A percentile compares a stretch with the other conserved stretches of the same genome.
Conservation (phyloP, 768 basidiomycete species). For the Tricholoma furcatifolium region DNA sequence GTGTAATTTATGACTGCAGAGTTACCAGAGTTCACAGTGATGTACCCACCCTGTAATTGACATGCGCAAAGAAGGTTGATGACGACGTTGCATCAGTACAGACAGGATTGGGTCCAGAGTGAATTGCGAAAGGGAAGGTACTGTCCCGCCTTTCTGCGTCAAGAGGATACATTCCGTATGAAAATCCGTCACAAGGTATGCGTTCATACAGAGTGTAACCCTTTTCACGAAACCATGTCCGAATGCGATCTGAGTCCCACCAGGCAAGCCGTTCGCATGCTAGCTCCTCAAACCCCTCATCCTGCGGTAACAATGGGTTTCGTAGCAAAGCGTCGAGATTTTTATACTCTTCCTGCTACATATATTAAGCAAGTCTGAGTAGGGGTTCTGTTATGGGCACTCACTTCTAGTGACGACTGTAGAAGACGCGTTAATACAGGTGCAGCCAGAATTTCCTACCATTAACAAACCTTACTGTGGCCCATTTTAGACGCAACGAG, state of each 20-base stretch:
- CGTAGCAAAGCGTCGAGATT: neutral
- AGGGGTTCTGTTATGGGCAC: too few relatives aligned
- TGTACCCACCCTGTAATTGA: neutral
- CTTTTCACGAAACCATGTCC: neutral
- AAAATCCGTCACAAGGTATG: neutral
- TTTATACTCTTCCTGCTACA: too few relatives aligned
- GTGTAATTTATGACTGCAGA: too few relatives aligned
- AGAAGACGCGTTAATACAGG: too few relatives aligned
- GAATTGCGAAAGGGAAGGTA: neutral
- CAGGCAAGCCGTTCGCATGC: neutral
- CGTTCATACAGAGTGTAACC: slow-evolving; percentile 1
- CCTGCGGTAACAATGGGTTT: neutral
- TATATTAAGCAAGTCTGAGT: too few relatives aligned
- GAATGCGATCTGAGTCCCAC: slow-evolving; percentile 1
- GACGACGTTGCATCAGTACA: neutral
- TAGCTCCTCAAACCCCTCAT: neutral
- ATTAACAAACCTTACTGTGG: too few relatives aligned
- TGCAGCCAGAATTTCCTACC: too few relatives aligned
- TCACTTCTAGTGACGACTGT: too few relatives aligned
- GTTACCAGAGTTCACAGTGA: neutral
- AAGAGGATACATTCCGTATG: neutral
- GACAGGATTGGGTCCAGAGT: neutral
- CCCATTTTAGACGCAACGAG: too few relatives aligned
- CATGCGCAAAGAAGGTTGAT: neutral
- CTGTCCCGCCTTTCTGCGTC: neutral